Conservation (phyloP, 371 early-diverging fungal species). For the Lichtheimia corymbifera region DNA sequence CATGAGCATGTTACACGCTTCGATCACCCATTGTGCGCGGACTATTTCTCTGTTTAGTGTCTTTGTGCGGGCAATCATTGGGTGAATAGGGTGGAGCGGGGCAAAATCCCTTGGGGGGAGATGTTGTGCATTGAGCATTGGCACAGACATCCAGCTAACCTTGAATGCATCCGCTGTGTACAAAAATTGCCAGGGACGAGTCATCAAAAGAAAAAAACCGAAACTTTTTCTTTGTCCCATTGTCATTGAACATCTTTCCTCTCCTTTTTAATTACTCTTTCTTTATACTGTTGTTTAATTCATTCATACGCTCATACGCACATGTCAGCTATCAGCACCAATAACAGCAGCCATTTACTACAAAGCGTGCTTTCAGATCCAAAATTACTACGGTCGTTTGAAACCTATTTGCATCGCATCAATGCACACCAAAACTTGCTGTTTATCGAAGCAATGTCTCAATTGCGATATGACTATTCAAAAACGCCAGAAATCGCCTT, state of each 20-base stretch:
- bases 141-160: no score
- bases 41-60: no score
- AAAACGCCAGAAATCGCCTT: conserved; percentile 24
- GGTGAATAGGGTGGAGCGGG: no score
- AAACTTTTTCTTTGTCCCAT: no score
- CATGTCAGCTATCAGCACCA: no score
- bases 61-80: no score
- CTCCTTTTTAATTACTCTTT: neutral
- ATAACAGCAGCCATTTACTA: conserved; percentile 2
- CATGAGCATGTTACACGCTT: neutral
- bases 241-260: neutral
- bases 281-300: neutral
- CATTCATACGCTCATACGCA: neutral
- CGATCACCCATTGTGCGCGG: no score
- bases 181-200: no score
- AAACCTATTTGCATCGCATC: conserved; percentile 23
- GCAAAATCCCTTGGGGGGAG: no score
- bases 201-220: no score
- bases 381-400: conserved; percentile 30
- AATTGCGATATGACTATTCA: conserved; percentile 31
- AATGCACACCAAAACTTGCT: conserved; percentile 38
- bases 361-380: conserved; percentile 33
- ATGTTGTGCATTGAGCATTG: no score
- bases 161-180: no score
- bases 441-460: conserved; percentile 46